Percentiles rank a stretch among this genome's conserved stretches.
Evolutionary conservation across 768 basidiomycete genomes (phyloP).

Genomic region (Hygrocybe coccinea): DNA sequence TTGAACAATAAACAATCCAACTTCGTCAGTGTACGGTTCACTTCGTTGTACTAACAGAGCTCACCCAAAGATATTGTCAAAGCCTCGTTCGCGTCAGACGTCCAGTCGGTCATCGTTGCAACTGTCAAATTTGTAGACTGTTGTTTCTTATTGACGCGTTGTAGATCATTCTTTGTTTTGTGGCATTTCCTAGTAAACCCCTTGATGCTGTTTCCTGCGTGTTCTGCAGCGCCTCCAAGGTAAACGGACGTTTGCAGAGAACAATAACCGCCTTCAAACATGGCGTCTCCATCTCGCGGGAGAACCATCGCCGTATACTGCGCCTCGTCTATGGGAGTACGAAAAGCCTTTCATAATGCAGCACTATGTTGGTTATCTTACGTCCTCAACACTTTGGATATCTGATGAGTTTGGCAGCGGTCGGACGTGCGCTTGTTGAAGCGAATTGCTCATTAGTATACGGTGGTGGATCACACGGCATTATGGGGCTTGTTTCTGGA

Average conservation of each 20-base stretch:
- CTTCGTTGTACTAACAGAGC: background rate
- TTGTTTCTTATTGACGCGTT: constrained; percentile 4
- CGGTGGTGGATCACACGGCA: constrained; percentile 76
- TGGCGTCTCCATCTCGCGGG: background rate
- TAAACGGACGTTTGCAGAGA: no score
- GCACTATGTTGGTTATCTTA: constrained; percentile 55
- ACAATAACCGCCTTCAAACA: background rate
- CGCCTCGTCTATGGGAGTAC: constrained; percentile 65
- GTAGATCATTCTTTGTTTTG: constrained; percentile 1
- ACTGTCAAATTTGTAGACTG: background rate
- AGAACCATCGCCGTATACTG: constrained; percentile 76
- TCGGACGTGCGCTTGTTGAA: constrained; percentile 67
- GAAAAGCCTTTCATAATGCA: constrained; percentile 57
- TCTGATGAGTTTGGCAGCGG: constrained; percentile 40
- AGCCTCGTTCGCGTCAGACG: constrained; percentile 72
- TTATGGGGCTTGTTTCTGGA: constrained; percentile 81
- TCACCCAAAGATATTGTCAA: constrained; percentile 70
- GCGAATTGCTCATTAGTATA: constrained; percentile 68
- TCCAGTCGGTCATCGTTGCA: constrained; percentile 60
- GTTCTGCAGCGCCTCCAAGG: background rate
- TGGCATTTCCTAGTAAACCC: background rate
- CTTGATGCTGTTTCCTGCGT: background rate
- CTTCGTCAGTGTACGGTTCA: background rate
- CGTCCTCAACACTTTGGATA: background rate
- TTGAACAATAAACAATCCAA: constrained; percentile 27